Base-by-base conservation (phyloP, 768 basidiomycete species). In the Solioccasus polychromus region DNA sequence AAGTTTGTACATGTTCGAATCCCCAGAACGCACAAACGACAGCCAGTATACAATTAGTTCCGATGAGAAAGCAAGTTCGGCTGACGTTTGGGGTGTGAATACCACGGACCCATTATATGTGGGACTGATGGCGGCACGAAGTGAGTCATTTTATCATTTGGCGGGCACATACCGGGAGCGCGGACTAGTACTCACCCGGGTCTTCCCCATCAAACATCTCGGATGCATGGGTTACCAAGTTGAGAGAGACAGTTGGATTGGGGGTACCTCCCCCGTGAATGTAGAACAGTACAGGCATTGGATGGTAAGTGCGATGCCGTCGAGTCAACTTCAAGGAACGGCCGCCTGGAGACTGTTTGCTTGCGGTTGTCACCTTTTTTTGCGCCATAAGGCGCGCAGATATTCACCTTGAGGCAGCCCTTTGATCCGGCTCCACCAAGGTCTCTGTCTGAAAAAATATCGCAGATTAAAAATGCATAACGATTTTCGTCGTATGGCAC, bases 31-130 rank as follows among this genome's bases (percentile, higher is more conserved):
- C 18, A 83, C 80, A 50, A 84, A 83, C 3, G 80, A 84, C 6
- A 83, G 63, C 79, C 81, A 82, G 59, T 83, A 82, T 7, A 77
- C 80, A 34, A 80, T 80, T 23, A 81, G 65, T 58, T 84, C 84
- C 29, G 71, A 60, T 0, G 78, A 74, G 50, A 84, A 83, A 6
- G 75, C 72, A 2, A 51, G 58, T 52, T 82, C 74, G 8, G 68
- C 61, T 0, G 73, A 66, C 9, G 71, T 73, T 63, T 76, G 66
- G 3, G 69, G 59, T 2, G 71, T 68, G 59, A 82, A 79, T 1
- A 66, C 70, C 10, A 72, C 74, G 0, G 77, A 72, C 18, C 82
- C 80, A 58, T 84, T 81, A 45, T 63, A 59, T 5, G n/a, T n/a
- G n/a, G n/a, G n/a, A n/a, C n/a, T n/a, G n/a, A n/a, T n/a, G n/a